These are phyloP conservation scores for Eremochloa ophiuroides DNA, from an alignment of 176 grass and related monocot genomes.

Conservation along the genomic window DNA sequence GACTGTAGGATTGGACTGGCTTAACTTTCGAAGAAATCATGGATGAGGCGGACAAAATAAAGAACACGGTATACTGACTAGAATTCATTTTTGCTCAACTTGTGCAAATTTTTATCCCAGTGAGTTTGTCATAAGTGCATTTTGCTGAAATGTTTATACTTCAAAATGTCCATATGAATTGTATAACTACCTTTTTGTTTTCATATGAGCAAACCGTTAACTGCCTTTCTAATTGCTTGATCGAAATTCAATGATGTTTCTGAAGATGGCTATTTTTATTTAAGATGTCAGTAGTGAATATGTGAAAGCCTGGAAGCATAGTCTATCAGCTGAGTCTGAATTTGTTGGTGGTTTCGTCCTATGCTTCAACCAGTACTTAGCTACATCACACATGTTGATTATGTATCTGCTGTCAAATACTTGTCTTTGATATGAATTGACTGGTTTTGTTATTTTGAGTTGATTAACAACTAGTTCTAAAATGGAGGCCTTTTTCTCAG, in stretches of 20 bases:
- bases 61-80: constrained; percentile 59
- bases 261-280: constrained; percentile 12
- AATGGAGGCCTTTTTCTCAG: constrained; percentile 38
- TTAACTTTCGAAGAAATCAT: constrained; percentile 95
- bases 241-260: constrained; percentile 17
- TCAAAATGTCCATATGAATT: background rate
- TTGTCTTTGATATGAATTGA: background rate
- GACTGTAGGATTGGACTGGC: constrained; percentile 91
- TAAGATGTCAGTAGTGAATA: constrained; percentile 15
- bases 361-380: background rate
- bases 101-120: background rate
- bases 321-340: background rate
- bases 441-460: constrained; percentile 10
- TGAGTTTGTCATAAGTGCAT: background rate
- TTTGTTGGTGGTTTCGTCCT: constrained; percentile 2
- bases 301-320: background rate
- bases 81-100: constrained; percentile 25
- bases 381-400: constrained; percentile 10
- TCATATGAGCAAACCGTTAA: background rate
- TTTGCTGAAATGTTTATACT: background rate
- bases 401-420: background rate
- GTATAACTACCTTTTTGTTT: background rate
- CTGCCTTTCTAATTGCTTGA: constrained; percentile 11
- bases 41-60: constrained; percentile 92
- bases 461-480: constrained; percentile 24